Conservation (phyloP, 78 protist genomes). For the Chrysochromulina parva region DNA sequence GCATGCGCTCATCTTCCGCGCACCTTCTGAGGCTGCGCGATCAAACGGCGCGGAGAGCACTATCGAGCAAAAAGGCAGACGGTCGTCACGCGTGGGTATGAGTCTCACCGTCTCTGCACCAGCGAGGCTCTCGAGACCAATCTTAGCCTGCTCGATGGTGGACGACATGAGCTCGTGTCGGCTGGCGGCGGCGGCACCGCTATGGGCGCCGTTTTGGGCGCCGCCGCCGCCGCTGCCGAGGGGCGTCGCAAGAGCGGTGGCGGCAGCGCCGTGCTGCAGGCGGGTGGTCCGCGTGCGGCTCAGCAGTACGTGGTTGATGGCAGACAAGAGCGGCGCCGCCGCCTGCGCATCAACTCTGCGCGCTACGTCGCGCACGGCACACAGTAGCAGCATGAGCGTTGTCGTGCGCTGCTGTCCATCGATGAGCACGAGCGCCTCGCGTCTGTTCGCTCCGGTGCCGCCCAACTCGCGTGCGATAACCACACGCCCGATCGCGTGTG, state of each 20-base stretch:
- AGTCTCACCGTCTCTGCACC: not conserved
- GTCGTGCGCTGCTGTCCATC: not conserved
- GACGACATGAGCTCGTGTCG: too few relatives aligned
- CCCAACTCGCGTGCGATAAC: not conserved
- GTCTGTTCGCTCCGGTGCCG: not conserved
- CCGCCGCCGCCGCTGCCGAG: too few relatives aligned
- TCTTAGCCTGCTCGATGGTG: too few relatives aligned
- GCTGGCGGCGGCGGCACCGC: too few relatives aligned
- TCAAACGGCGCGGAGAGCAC: not conserved
- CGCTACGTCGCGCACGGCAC: not conserved
- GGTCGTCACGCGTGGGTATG: not conserved
- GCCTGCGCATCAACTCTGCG: not conserved
- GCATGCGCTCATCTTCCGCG: not conserved
- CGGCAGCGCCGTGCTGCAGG: not conserved
- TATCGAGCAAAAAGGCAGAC: not conserved
- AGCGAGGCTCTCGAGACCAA: not conserved
- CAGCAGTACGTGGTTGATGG: not conserved
- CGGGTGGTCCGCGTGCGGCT: not conserved
- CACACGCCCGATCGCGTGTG: not conserved
- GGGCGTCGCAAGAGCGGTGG: too few relatives aligned
- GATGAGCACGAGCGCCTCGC: not conserved
- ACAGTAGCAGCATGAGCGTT: not conserved
- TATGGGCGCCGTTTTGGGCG: too few relatives aligned
- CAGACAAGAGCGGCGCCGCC: not conserved
- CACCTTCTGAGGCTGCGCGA: not conserved